Conservation (phyloP, 495 filamentous ascomycete genomes). For the Lindgomyces ingoldianus region DNA sequence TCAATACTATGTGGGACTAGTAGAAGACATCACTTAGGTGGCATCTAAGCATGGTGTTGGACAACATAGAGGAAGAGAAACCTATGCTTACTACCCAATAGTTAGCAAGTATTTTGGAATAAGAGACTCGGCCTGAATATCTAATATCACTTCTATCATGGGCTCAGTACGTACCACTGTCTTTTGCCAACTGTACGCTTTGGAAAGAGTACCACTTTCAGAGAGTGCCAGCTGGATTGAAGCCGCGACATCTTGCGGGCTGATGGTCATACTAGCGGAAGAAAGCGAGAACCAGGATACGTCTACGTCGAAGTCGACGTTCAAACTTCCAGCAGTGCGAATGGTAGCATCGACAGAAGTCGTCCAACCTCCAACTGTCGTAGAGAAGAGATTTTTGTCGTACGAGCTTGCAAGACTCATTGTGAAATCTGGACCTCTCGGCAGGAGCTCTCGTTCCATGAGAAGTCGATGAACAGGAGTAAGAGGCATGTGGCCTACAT, state of each 20-base stretch:
- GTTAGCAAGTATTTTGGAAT: too few relatives aligned
- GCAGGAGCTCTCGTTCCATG: slow-evolving; percentile 12
- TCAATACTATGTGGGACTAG: too few relatives aligned
- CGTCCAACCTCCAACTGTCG: slow-evolving; percentile 3
- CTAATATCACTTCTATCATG: too few relatives aligned
- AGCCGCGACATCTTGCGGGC: slow-evolving; percentile 17
- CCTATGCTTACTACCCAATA: too few relatives aligned
- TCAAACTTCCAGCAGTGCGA: slow-evolving; percentile 18
- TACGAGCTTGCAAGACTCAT: slow-evolving; percentile 19
- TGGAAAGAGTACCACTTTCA: slow-evolving; percentile 4
- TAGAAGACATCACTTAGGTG: too few relatives aligned
- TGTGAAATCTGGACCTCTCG: slow-evolving; percentile 20
- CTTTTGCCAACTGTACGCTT: slow-evolving; percentile 21
- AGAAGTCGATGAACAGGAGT: slow-evolving; percentile 9
- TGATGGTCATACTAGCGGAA: slow-evolving; percentile 19
- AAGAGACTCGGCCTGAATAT: too few relatives aligned
- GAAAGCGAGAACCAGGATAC: slow-evolving; percentile 8
- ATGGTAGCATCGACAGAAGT: slow-evolving; percentile 14
- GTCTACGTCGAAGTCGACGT: slow-evolving; percentile 26
- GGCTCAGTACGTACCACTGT: too few relatives aligned
- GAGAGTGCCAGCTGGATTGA: slow-evolving; percentile 19
- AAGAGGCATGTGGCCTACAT: slow-evolving; percentile 16
- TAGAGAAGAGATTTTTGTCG: slow-evolving; percentile 19
- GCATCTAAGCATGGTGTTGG: too few relatives aligned
- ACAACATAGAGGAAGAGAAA: too few relatives aligned